Base-by-base conservation (phyloP, 2,329 filamentous ascomycete genomes). In the Colletotrichum orbiculare region DNA sequence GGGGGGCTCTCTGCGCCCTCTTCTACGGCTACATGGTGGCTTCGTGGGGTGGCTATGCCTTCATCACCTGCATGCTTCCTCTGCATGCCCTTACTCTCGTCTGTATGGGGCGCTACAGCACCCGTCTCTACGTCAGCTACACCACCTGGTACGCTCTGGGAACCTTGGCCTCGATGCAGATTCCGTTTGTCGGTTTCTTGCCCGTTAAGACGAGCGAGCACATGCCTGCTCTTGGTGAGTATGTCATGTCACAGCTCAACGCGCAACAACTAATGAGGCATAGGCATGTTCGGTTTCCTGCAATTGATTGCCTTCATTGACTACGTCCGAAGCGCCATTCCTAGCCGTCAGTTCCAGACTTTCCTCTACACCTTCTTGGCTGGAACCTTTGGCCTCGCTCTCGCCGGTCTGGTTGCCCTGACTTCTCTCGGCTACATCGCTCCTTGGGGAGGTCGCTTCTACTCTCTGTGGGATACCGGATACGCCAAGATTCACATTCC, bases 21-120 rank as follows among this genome's bases (percentile, higher is more conserved):
- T 98, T 96, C 82, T 99, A 99, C 80, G 96, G 96, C 75, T 99
- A 99, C 88, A 99, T 99, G 96, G 96, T 99, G 69, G 96, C 95
- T 53, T 97, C 96, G 15, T 99, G 96, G 96, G 96, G 96, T 85
- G 96, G 96, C 75, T 99, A 99, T 79, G 96, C 97, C 74, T 99
- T 99, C 87, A 99, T 99, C 76, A 99, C 96, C 67, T 97, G 97
- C 78, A 83, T 99, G 80, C 89, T 99, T 65, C 96, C 96, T 42
- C 87, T 99, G 71, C 96, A 99, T 79, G 90, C 93, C 8, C 94
- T 99, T 72, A 93, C 97, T 50, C 85, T 99, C 71, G 91, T 99
- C 74, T 93, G 91, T 81, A 99, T 99, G 95, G 96, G 96, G 55
- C 86, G 96, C 66, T 99, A 96, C 81, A 98, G 94, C 83, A 91